Evolutionary conservation across 306 rosid species (phyloP).

Genomic region (peach (Prunus persica)): Prunus_persica_NCBIv2 NC_034012.1:10776501-10777000

Average conservation of each 20-base stretch:
- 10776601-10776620: neutral
- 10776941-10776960: neutral
- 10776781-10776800: conserved; percentile 23
- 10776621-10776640: neutral
- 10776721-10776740: neutral
- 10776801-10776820: conserved; percentile 27
- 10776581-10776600: neutral
- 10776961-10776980: neutral
- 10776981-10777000: conserved; percentile 45
- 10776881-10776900: neutral
- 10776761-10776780: neutral
- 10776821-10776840: conserved; percentile 20
- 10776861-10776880: neutral
- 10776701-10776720: neutral
- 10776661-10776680: neutral
- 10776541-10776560: neutral
- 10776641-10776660: neutral
- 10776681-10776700: conserved; percentile 19
- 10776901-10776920: neutral
- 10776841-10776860: neutral
- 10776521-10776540: neutral
- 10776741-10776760: neutral
- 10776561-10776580: neutral
- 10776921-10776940: neutral
- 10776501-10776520: neutral